phyloP scores from a whole-genome alignment of 2,329 filamentous ascomycete species.

The Cladophialophora carrionii region DNA sequence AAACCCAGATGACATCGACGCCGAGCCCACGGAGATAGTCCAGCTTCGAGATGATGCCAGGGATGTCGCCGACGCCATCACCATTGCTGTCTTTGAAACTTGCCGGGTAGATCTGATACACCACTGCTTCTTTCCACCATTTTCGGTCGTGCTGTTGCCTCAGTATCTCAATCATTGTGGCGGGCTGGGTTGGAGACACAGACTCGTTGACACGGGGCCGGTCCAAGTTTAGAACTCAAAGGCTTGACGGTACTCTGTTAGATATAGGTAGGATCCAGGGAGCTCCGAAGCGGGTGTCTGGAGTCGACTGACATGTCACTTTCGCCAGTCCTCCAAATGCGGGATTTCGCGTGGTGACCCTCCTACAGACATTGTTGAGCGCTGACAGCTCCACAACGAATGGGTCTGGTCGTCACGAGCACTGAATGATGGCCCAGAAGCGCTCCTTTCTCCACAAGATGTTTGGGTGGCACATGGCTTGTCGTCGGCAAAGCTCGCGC shows the following conservation, averaged over 20 bases:
- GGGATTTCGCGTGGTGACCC: neutral
- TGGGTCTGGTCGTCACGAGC: neutral
- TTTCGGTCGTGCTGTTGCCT: constrained; percentile 12
- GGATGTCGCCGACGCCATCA: constrained; percentile 65
- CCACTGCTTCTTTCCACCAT: constrained; percentile 65
- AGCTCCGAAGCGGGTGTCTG: neutral
- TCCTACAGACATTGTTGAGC: neutral
- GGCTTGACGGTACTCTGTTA: neutral
- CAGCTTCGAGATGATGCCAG: constrained; percentile 65
- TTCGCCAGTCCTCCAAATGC: neutral
- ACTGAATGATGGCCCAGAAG: neutral
- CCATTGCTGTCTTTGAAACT: constrained; percentile 63
- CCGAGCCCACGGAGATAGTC: constrained; percentile 65
- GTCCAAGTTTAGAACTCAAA: neutral
- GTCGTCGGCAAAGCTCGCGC: neutral
- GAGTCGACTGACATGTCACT: neutral
- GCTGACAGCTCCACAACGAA: neutral
- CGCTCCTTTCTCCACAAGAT: neutral
- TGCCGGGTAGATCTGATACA: constrained; percentile 66
- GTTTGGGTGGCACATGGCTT: neutral
- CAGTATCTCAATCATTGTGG: neutral
- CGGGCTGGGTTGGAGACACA: neutral
- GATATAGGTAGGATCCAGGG: neutral
- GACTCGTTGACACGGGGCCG: neutral
- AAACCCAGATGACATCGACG: constrained; percentile 68